Evolutionary conservation across 768 basidiomycete species (phyloP).

Genomic region (Suillus ampliporus): DNA sequence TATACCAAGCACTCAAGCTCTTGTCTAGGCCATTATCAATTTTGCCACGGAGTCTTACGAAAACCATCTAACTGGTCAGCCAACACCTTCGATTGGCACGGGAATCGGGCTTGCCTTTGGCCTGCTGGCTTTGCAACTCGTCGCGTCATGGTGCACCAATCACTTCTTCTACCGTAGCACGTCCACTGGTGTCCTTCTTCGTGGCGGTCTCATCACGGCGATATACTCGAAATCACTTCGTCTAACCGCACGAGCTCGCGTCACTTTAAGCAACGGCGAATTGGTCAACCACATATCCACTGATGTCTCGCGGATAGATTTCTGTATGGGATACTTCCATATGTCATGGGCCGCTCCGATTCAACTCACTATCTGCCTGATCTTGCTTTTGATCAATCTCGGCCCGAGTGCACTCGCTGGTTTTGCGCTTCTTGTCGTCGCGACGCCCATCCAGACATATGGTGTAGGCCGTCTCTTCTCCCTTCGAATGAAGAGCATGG

Average conservation of each 20-base stretch:
- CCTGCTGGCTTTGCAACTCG: constrained; percentile 70
- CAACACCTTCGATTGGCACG: constrained; percentile 49
- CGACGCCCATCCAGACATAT: constrained; percentile 72
- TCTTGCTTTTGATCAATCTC: constrained; percentile 74
- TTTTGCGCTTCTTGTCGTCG: constrained; percentile 67
- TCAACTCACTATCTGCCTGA: constrained; percentile 77
- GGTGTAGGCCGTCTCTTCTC: constrained; percentile 70
- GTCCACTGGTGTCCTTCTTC: constrained; percentile 77
- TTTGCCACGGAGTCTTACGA: constrained; percentile 69
- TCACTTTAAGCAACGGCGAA: constrained; percentile 83
- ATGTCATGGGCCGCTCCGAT: constrained; percentile 81
- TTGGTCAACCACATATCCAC: constrained; percentile 94
- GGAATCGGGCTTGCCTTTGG: constrained; percentile 81
- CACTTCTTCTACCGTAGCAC: constrained; percentile 85
- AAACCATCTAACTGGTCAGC: constrained; percentile 45
- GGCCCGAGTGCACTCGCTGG: constrained; percentile 64
- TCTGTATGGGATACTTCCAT: constrained; percentile 80
- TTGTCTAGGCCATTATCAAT: constrained; percentile 65
- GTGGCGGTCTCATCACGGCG: constrained; percentile 86
- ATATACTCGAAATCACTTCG: constrained; percentile 81
- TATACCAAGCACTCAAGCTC: constrained; percentile 1
- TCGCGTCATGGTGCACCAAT: constrained; percentile 70
- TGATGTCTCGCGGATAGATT: constrained; percentile 91
- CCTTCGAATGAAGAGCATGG: constrained; percentile 76
- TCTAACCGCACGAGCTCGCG: constrained; percentile 79